Percentiles rank a stretch among this genome's conserved stretches.
Evolutionary conservation across 192 early-diverging fungal species (phyloP).

Genomic region (Chytriomyces sp.): DNA sequence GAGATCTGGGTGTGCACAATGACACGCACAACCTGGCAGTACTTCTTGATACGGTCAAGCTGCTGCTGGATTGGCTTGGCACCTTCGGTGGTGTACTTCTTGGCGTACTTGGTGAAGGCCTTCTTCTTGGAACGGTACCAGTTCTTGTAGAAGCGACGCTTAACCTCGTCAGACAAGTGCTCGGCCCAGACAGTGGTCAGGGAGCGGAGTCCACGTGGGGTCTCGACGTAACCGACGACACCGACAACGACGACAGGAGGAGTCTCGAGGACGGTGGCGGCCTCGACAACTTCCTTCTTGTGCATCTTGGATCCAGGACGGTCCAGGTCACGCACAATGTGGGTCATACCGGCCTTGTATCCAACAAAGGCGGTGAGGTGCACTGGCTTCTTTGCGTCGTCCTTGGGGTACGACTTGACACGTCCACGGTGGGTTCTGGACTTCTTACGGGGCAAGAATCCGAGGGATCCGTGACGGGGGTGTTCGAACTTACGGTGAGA

Average conservation of each 20-base stretch:
- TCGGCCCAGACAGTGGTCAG: constrained; percentile 99
- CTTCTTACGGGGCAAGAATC: constrained; percentile 87
- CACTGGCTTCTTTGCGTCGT: constrained; percentile 91
- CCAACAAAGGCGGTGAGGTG: constrained; percentile 99
- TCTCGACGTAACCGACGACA: constrained; percentile 99
- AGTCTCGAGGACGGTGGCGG: constrained; percentile 97
- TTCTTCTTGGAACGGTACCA: constrained; percentile 99
- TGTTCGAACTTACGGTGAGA: constrained; percentile 81
- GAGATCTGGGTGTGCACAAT: constrained; percentile 97
- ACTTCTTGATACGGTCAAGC: constrained; percentile 99
- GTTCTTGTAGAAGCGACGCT: constrained; percentile 99
- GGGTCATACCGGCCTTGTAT: constrained; percentile 99
- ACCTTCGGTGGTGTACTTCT: constrained; percentile 87
- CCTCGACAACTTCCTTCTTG: constrained; percentile 99
- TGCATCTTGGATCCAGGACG: constrained; percentile 99
- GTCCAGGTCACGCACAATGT: constrained; percentile 99
- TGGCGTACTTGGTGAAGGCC: constrained; percentile 99
- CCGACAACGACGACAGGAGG: constrained; percentile 97
- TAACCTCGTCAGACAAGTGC: constrained; percentile 95
- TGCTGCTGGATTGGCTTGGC: constrained; percentile 85
- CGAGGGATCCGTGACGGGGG: constrained; percentile 88
- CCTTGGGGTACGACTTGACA: constrained; percentile 99
- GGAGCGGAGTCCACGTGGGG: constrained; percentile 95
- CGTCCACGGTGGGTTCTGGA: constrained; percentile 92
- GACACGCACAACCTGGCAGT: constrained; percentile 96